These are phyloP conservation scores for Thymus quinquecostatus DNA, from an alignment of 257 asterid genomes.

Conservation along the genomic window DNA sequence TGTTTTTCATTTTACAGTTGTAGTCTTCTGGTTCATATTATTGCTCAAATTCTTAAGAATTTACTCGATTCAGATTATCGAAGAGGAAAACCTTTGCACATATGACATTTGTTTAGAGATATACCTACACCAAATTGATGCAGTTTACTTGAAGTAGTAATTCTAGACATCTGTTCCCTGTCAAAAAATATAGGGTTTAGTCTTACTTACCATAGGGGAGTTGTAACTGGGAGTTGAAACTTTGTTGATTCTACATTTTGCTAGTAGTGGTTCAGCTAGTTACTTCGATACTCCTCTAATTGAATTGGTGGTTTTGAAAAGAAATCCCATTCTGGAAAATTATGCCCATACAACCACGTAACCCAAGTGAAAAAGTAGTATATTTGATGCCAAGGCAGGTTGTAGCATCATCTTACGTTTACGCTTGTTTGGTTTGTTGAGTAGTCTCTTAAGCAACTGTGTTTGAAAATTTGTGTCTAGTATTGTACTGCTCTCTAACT, in stretches of 20 bases:
- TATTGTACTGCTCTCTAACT: constrained; percentile 2
- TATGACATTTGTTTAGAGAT: neutral
- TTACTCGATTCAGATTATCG: constrained; percentile 26
- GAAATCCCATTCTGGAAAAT: neutral
- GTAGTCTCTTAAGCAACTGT: constrained; percentile 18
- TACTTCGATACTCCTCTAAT: neutral
- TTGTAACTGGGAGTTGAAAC: neutral
- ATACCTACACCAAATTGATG: neutral
- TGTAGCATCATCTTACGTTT: neutral
- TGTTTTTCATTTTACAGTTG: neutral
- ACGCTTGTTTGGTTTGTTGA: constrained; percentile 16
- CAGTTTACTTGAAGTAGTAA: neutral
- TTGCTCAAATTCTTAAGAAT: neutral
- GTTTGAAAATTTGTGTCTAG: constrained; percentile 4
- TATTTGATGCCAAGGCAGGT: constrained; percentile 3
- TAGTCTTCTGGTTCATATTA: neutral
- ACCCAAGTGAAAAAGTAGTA: constrained; percentile 3
- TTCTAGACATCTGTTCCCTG: neutral
- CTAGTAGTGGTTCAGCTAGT: neutral
- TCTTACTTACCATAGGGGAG: neutral
- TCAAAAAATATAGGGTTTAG: neutral
- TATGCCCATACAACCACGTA: neutral
- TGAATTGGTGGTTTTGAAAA: neutral
- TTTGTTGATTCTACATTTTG: neutral
- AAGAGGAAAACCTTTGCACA: constrained; percentile 2